Evolutionary conservation across 2,329 filamentous ascomycete genomes (phyloP).

Genomic region (Stemphylium vesicarium): DNA sequence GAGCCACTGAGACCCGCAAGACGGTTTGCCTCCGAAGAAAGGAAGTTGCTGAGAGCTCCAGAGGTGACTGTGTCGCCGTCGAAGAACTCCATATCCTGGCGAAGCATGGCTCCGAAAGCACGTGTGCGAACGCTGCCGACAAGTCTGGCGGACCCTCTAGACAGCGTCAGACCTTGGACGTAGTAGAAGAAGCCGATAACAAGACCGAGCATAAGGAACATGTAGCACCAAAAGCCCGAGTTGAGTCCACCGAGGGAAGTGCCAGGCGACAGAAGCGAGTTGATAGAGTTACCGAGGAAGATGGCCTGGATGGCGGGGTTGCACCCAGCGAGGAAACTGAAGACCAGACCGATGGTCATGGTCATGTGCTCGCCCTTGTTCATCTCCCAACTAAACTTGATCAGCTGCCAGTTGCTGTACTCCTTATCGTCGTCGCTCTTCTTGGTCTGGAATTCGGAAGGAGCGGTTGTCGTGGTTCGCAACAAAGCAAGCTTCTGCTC

Average conservation of each 20-base stretch:
- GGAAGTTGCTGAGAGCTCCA: slow-evolving; percentile 76
- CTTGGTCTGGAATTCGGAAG: slow-evolving; percentile 66
- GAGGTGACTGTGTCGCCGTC: slow-evolving; percentile 89
- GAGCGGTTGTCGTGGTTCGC: slow-evolving; percentile 52
- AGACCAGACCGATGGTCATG: slow-evolving; percentile 52
- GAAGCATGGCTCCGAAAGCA: slow-evolving; percentile 86
- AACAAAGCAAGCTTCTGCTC: slow-evolving; percentile 36
- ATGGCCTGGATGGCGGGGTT: slow-evolving; percentile 61
- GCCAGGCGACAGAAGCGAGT: slow-evolving; percentile 65
- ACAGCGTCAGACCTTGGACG: slow-evolving; percentile 61
- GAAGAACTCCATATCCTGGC: slow-evolving; percentile 85
- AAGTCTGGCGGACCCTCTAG: slow-evolving; percentile 62
- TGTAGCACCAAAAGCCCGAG: slow-evolving; percentile 62
- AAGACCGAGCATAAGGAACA: slow-evolving; percentile 46
- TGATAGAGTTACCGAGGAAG: slow-evolving; percentile 87
- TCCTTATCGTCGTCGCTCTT: slow-evolving; percentile 34
- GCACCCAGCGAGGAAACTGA: slow-evolving; percentile 45
- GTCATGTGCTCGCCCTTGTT: slow-evolving; percentile 43
- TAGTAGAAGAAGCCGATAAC: slow-evolving; percentile 36
- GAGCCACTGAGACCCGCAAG: slow-evolving; percentile 87
- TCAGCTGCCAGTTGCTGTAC: slow-evolving; percentile 52
- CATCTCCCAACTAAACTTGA: slow-evolving; percentile 42
- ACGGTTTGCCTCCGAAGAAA: slow-evolving; percentile 80
- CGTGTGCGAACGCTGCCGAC: slow-evolving; percentile 81
- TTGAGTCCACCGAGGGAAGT: slow-evolving; percentile 66